These are phyloP conservation scores for Fusarium humuli DNA, from an alignment of 2,329 filamentous ascomycete species.

Conservation along the genomic window DNA sequence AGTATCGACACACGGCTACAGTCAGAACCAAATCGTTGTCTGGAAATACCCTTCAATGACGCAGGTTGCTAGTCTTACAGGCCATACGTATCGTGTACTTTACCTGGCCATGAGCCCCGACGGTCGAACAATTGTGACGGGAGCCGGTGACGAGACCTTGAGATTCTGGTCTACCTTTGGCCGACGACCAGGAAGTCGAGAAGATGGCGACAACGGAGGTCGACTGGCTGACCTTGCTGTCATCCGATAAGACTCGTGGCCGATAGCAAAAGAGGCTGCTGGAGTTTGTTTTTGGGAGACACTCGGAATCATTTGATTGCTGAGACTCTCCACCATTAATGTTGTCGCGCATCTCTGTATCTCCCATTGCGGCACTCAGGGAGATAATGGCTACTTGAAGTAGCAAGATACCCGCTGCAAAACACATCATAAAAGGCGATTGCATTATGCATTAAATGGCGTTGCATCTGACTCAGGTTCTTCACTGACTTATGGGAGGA, in stretches of 20 bases:
- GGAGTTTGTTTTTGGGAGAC: background rate
- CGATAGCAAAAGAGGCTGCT: background rate
- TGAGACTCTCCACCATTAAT: background rate
- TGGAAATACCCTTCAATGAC: conserved; percentile 99
- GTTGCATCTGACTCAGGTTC: conserved; percentile 45
- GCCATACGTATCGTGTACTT: conserved; percentile 95
- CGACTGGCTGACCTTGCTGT: conserved; percentile 83
- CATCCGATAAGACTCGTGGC: conserved; percentile 67
- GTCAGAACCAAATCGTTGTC: conserved; percentile 97
- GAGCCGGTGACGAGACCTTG: conserved; percentile 94
- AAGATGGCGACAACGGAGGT: conserved; percentile 72
- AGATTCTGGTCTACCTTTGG: conserved; percentile 98
- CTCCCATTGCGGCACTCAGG: conserved; percentile 3
- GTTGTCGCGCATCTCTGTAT: conserved; percentile 10
- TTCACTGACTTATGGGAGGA: conserved; percentile 38
- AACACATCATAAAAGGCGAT: conserved; percentile 40
- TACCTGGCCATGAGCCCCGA: conserved; percentile 98
- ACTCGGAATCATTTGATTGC: background rate
- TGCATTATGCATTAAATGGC: conserved; percentile 49
- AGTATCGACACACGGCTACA: conserved; percentile 96
- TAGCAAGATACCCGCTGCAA: conserved; percentile 40
- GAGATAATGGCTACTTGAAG: conserved; percentile 27
- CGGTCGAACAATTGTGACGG: conserved; percentile 92
- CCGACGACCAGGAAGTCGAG: conserved; percentile 77
- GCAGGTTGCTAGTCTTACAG: conserved; percentile 93